A percentile compares a stretch with the other conserved stretches of the same genome.
These are phyloP conservation scores for Pholiota conissans DNA, from an alignment of 768 basidiomycete species.

Conservation along the genomic window DNA sequence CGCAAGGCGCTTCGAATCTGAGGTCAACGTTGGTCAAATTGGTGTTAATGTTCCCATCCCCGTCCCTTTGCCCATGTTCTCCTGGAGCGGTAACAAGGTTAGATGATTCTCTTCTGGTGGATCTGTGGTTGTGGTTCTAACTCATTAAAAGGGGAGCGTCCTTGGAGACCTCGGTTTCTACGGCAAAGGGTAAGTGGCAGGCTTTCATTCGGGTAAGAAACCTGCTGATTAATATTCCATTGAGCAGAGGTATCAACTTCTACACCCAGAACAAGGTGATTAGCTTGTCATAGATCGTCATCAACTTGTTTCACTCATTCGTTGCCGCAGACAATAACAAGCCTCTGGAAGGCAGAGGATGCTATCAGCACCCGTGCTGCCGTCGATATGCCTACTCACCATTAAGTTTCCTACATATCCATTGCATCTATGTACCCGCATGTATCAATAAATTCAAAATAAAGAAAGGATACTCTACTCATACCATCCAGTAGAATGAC, in stretches of 20 bases:
- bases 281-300: background rate
- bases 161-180: slow-evolving; percentile 91
- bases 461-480: background rate
- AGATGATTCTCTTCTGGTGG: slow-evolving; percentile 2
- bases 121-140: slow-evolving; percentile 1
- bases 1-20: slow-evolving; percentile 87
- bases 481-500: background rate
- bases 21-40: slow-evolving; percentile 89
- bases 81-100: slow-evolving; percentile 94
- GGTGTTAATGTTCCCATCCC: slow-evolving; percentile 94
- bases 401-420: slow-evolving; percentile 33
- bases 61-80: slow-evolving; percentile 91
- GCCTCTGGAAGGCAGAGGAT: slow-evolving; percentile 89
- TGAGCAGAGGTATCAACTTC: slow-evolving; percentile 81
- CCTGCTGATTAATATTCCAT: background rate
- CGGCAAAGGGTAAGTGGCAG: slow-evolving; percentile 65
- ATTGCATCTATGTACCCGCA: slow-evolving; percentile 4
- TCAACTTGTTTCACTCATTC: slow-evolving; percentile 5
- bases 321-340: slow-evolving; percentile 71
- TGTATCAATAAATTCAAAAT: slow-evolving; percentile 1
- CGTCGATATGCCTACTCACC: slow-evolving; percentile 84
- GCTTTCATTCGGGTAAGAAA: slow-evolving; percentile 7
- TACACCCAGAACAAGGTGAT: slow-evolving; percentile 91
- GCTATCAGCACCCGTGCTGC: slow-evolving; percentile 78
- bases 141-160: slow-evolving; percentile 53